Evolutionary conservation across 306 rosid genomes (phyloP).

Genomic region (Fragaria ananassa): DNA sequence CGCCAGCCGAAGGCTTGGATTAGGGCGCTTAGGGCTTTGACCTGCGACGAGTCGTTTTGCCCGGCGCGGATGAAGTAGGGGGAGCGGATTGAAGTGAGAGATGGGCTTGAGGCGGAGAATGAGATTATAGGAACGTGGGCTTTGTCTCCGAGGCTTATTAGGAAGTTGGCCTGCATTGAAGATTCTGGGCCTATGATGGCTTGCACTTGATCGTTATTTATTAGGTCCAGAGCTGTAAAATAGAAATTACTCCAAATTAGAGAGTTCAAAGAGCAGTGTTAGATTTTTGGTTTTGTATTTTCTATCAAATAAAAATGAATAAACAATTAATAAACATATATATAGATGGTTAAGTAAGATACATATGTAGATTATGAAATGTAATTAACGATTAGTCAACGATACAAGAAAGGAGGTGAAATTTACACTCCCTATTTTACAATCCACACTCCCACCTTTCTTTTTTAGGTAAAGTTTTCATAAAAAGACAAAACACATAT

Average conservation of each 20-base stretch:
- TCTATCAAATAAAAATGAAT: too few species aligned
- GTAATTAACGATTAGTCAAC: too few species aligned
- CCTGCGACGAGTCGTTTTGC: conserved; percentile 23
- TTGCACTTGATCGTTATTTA: conserved; percentile 39
- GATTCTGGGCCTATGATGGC: conserved; percentile 40
- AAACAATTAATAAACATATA: too few species aligned
- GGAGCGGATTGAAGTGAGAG: conserved; percentile 20
- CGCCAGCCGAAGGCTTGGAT: conserved; percentile 28
- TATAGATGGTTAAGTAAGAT: too few species aligned
- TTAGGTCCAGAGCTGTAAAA: conserved; percentile 40
- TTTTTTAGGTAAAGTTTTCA: too few species aligned
- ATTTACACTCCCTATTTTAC: too few species aligned
- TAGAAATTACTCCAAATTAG: background rate
- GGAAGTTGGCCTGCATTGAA: conserved; percentile 32
- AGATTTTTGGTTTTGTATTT: too few species aligned
- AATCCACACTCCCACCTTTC: too few species aligned
- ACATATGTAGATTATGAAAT: background rate
- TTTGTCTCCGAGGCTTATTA: conserved; percentile 29
- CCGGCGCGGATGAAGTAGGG: conserved; percentile 25
- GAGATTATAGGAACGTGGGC: conserved; percentile 38
- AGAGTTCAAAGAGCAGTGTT: too few species aligned
- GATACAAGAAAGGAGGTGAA: too few species aligned
- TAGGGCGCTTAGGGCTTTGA: conserved; percentile 2
- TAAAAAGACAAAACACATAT: too few species aligned
- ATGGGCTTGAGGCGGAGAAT: conserved; percentile 32